phyloP scores from a whole-genome alignment of 2,329 filamentous ascomycete genomes.

The Neonectria punicea region DNA sequence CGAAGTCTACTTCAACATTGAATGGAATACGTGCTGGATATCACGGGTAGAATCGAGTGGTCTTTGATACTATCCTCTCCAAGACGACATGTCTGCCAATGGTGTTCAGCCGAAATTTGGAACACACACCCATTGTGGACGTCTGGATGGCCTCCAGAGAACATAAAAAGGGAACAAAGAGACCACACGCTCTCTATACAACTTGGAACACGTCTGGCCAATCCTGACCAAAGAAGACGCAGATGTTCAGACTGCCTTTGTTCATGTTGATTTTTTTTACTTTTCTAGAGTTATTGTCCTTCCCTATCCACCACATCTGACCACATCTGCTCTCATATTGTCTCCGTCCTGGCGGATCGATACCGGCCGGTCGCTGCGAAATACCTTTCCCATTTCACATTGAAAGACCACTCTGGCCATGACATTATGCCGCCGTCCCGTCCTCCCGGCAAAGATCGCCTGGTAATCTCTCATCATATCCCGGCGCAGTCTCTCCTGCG shows the following conservation, averaged over 20 bases:
- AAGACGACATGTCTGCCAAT: too few relatives aligned
- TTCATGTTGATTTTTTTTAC: not conserved
- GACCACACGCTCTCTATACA: not conserved
- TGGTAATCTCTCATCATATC: not conserved
- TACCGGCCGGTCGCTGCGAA: not conserved
- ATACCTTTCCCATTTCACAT: not conserved
- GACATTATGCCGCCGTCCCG: not conserved
- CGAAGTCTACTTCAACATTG: not conserved
- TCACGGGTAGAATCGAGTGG: too few relatives aligned
- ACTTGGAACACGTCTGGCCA: not conserved
- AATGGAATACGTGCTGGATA: not conserved
- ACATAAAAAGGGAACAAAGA: not conserved
- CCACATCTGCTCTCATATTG: constrained; percentile 1
- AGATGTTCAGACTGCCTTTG: not conserved
- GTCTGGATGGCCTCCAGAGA: too few relatives aligned
- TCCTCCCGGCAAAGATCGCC: constrained; percentile 4
- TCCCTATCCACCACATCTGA: not conserved
- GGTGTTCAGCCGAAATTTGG: too few relatives aligned
- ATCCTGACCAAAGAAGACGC: too few relatives aligned
- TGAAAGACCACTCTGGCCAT: constrained; percentile 4
- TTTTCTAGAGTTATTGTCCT: constrained; percentile 9
- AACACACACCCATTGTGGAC: too few relatives aligned
- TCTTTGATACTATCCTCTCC: too few relatives aligned
- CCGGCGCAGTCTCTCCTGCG: not conserved
- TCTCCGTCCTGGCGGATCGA: constrained; percentile 1